Evolutionary conservation across 1,139 yeast species (phyloP), one percentile per base, ranked within the genome.

Genomic region (Taphrina wiesneri): DNA sequence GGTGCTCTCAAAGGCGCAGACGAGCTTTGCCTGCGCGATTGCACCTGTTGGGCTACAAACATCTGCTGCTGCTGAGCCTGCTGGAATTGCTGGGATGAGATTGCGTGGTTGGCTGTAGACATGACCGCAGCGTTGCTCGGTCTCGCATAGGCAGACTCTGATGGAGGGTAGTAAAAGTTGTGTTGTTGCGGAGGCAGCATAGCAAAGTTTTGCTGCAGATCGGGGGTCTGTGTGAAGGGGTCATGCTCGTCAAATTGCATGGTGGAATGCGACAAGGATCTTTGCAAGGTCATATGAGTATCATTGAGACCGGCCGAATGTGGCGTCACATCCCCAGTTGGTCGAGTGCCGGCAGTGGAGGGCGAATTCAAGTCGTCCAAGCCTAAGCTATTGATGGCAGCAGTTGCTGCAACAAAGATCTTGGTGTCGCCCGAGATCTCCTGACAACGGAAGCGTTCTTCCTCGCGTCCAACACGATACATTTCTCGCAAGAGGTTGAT

Each of bases 401-500:
- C 49, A 32, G 54, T 65, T 11, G 49, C 52, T 6, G 67, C 56
- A 25, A 65, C 63, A 46, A 52, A 65, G 54, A 61, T 41, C 30
- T 54, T 46, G 23, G 61, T 52, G n/a, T 52, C 54, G 11, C 41
- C 46, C 4, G 49, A 26, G 13, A 61, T 53, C 26, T 65, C 67
- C 5, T 49, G 21, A 23, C 39, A 47, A 6, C 65, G 52, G 39
- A 67, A 46, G 15, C 64, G 63, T 46, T 70, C 69, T 49, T 69
- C 70, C 68, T 70, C 68, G 3, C 69, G 68, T 2, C 73, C 73
- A 9, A 77, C 72, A 54, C 71, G 68, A 63, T 74, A 74, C 7
- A 76, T 68, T 67, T 77, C 79, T 60, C 73, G 72, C 19, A 77
- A 65, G 7, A 76, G 41, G 1, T 63, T 52, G 47, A 67, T 41